Percentiles rank a stretch among this genome's conserved stretches.
These are phyloP conservation scores for Neophaeococcomyces mojaviensis DNA, from an alignment of 2,329 filamentous ascomycete species.

Conservation along the genomic window DNA sequence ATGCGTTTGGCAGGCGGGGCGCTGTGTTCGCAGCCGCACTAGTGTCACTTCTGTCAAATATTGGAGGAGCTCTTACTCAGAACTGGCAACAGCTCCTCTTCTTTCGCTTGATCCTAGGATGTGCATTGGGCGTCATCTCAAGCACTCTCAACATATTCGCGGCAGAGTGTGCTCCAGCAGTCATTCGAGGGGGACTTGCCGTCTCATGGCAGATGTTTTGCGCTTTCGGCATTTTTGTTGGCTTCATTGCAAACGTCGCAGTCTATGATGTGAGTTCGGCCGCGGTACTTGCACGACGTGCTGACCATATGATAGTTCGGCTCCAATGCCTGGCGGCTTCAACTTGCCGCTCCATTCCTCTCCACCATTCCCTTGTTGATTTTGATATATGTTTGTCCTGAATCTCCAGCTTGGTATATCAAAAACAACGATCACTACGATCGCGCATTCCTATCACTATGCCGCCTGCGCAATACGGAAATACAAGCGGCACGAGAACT, in stretches of 20 bases:
- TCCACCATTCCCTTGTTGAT: conserved; percentile 55
- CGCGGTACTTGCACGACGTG: neutral
- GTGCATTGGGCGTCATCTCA: conserved; percentile 31
- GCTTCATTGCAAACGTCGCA: conserved; percentile 57
- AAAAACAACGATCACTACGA: conserved; percentile 50
- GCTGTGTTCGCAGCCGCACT: conserved; percentile 56
- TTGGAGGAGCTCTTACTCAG: conserved; percentile 51
- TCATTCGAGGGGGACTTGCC: conserved; percentile 43
- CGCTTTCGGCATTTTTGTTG: conserved; percentile 56
- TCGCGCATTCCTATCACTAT: conserved; percentile 55
- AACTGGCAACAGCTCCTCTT: conserved; percentile 52
- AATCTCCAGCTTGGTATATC: conserved; percentile 60
- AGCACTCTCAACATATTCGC: conserved; percentile 42
- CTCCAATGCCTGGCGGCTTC: conserved; percentile 54
- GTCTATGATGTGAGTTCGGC: conserved; percentile 46
- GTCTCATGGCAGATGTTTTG: conserved; percentile 49
- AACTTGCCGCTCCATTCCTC: conserved; percentile 57
- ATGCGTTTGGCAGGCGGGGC: conserved; percentile 61
- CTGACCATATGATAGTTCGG: conserved; percentile 27
- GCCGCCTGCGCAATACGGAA: conserved; percentile 49
- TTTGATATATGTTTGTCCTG: conserved; percentile 55
- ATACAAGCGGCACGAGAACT: conserved; percentile 51
- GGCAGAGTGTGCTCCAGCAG: conserved; percentile 42
- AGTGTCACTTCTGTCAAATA: conserved; percentile 41
- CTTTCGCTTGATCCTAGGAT: conserved; percentile 41